Percentiles rank a stretch among this genome's conserved stretches.
Conservation (phyloP, 2,329 filamentous ascomycete species). For the Elsinoe batatas region DNA sequence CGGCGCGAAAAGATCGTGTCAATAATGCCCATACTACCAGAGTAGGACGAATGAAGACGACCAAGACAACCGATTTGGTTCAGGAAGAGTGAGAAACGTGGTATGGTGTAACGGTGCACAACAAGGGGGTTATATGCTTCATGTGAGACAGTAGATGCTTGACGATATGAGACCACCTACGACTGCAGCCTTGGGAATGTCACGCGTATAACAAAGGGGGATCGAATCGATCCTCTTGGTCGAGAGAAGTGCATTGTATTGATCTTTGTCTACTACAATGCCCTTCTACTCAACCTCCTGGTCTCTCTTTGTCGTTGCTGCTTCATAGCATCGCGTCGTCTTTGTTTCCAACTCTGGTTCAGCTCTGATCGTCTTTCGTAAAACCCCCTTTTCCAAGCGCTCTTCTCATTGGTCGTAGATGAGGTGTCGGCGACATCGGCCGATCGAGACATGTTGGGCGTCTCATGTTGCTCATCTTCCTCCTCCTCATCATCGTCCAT, state of each 20-base stretch:
- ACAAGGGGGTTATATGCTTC: neutral
- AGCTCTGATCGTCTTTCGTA: conserved; percentile 42
- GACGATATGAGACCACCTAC: neutral
- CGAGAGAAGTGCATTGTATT: neutral
- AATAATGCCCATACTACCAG: neutral
- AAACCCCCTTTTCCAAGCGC: conserved; percentile 52
- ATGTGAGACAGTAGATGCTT: neutral
- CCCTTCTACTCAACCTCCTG: conserved; percentile 36
- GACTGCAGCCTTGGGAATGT: too few relatives aligned
- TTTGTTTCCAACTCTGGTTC: conserved; percentile 44
- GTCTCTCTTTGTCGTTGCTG: conserved; percentile 51
- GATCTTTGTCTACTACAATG: neutral
- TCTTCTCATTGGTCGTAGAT: conserved; percentile 34
- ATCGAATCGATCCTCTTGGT: neutral
- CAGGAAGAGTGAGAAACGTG: neutral
- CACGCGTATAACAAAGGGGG: too few relatives aligned
- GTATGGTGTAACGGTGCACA: neutral
- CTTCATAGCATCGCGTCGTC: conserved; percentile 50
- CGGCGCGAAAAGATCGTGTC: neutral
- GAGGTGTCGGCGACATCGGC: conserved; percentile 5
- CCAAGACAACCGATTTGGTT: neutral
- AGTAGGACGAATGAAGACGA: neutral
- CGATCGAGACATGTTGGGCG: conserved; percentile 18
- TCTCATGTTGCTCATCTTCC: conserved; percentile 24
- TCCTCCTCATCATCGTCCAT: conserved; percentile 40